These are phyloP conservation scores for Trametopsis cervina DNA, from an alignment of 768 basidiomycete species.

Conservation along the genomic window DNA sequence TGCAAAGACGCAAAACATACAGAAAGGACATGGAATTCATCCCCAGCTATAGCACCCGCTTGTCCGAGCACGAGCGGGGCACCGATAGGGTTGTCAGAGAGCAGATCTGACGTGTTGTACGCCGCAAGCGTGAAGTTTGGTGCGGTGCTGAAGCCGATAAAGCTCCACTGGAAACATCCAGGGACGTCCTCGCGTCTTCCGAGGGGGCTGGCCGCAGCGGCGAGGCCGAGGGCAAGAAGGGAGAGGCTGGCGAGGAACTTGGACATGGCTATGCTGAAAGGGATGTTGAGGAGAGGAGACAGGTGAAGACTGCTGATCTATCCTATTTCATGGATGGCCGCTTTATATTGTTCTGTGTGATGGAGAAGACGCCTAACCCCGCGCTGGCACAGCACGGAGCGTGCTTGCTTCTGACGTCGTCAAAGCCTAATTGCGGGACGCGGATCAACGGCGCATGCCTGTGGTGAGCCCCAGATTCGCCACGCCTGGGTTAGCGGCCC, in stretches of 20 bases:
- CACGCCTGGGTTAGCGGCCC: no score
- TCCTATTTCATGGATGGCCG: no score
- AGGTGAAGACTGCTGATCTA: not conserved
- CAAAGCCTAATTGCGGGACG: no score
- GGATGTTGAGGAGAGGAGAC: not conserved
- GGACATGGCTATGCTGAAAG: not conserved
- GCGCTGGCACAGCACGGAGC: no score
- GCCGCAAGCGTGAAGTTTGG: conserved; percentile 43
- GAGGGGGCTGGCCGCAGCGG: not conserved
- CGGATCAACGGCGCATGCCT: no score
- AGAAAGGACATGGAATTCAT: conserved; percentile 35
- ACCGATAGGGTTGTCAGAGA: conserved; percentile 35
- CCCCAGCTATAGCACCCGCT: conserved; percentile 26
- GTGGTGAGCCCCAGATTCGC: no score
- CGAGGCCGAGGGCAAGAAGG: not conserved
- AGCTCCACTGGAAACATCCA: conserved; percentile 19
- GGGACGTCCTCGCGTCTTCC: not conserved
- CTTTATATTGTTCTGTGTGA: no score
- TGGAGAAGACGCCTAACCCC: no score
- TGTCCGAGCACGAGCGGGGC: conserved; percentile 32
- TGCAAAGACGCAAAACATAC: no score
- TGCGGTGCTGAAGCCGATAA: conserved; percentile 20
- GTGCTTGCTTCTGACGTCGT: no score
- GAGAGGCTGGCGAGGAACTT: not conserved
- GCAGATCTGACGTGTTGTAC: conserved; percentile 32